Evolutionary conservation across 768 basidiomycete species (phyloP), one percentile per base, ranked within the genome.

Genomic region (Pluteus cervinus): DNA sequence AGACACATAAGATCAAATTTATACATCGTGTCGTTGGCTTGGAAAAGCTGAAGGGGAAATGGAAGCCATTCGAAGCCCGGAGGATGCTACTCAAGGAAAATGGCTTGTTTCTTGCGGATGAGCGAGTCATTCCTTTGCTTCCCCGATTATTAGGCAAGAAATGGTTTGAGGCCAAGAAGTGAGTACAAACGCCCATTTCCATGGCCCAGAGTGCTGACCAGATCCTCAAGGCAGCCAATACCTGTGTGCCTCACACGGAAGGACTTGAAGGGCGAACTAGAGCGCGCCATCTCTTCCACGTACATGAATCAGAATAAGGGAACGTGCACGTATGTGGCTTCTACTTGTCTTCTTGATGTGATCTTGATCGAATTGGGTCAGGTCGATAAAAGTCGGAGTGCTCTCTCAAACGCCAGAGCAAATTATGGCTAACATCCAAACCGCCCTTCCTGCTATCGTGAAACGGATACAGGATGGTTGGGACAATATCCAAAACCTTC

Each of bases 101-200:
- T 47, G 93, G 80, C 6, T 54, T 98, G 46, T 99, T 97, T 63
- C 71, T 98, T 34, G 91, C 90, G 11, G 96, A 99, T 60, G 90
- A 96, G 44, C 70, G 91, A 20, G 70, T 99, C 29, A 66, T 94
- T 24, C 84, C 86, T n/a, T 61, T 90, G 37, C 73, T 98, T 39
- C 94, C 94, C 1, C 78, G 76, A 43, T 62, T 97, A 32, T 68
- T 98, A 3, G 96, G 96, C 5, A 80, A 77, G 36, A 85, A 83
- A 50, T 98, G 89, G 76, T 91, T 97, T 50, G 76, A 87, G 21
- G 89, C 92, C 1, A 98, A 98, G 65, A 98, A 97, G 92, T 96
- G 49, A 46, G 86, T 53, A 18, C 8, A 5, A 29, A 18, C 21
- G 17, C 33, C 16, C 5, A 17, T 11, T 36, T 28, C 16, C 20